These are phyloP conservation scores for Aspergillus ustus DNA, from an alignment of 2,329 filamentous ascomycete genomes.

Conservation along the genomic window DNA sequence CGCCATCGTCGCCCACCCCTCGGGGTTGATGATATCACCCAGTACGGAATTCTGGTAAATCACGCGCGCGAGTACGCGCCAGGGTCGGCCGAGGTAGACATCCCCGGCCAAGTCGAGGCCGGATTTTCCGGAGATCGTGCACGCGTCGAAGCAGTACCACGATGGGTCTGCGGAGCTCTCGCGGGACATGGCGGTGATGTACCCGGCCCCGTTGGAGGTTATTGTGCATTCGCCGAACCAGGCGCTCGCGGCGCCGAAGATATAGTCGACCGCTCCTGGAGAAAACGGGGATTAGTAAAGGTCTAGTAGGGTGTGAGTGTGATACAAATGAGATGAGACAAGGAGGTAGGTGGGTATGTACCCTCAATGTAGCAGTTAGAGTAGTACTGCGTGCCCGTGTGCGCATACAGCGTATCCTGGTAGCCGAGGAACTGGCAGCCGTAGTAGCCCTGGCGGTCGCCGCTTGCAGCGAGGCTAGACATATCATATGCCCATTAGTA, in stretches of 20 bases:
- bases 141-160: slow-evolving; percentile 40
- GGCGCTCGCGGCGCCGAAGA: slow-evolving; percentile 39
- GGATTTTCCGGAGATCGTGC: slow-evolving; percentile 29
- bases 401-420: slow-evolving; percentile 43
- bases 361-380: slow-evolving; percentile 39
- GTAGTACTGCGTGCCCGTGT: slow-evolving; percentile 40
- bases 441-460: slow-evolving; percentile 39
- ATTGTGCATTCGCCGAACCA: slow-evolving; percentile 40
- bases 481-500: not conserved
- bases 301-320: not conserved
- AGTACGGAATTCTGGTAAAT: slow-evolving; percentile 39
- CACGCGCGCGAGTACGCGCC: slow-evolving; percentile 39
- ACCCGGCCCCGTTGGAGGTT: slow-evolving; percentile 36
- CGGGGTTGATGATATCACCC: slow-evolving; percentile 34
- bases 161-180: slow-evolving; percentile 27
- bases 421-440: slow-evolving; percentile 41
- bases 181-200: slow-evolving; percentile 39
- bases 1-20: slow-evolving; percentile 40
- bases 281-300: no score
- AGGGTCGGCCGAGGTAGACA: slow-evolving; percentile 41
- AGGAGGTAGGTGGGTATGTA: not conserved
- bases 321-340: not conserved
- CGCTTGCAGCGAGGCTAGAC: slow-evolving; percentile 34
- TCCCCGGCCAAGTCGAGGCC: slow-evolving; percentile 26
- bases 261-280: slow-evolving; percentile 40